Evolutionary conservation across 202 grass and related monocot species (phyloP).

Genomic region (Alloteropsis angusta): DNA sequence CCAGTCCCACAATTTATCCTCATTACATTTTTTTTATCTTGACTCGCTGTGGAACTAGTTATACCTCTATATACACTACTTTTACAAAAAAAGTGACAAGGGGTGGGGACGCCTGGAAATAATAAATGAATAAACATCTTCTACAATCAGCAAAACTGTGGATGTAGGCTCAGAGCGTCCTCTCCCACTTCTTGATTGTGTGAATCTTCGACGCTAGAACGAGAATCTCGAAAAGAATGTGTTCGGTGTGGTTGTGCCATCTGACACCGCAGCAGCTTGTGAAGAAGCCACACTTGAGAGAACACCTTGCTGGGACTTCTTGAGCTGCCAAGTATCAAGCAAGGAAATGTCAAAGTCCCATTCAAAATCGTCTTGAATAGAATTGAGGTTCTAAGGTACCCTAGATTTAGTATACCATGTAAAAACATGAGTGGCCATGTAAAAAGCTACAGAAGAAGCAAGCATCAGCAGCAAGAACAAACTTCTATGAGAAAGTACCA

Average conservation of each 20-base stretch:
- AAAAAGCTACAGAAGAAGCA: not conserved
- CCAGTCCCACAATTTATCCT: not conserved
- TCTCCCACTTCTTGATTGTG: conserved; percentile 22
- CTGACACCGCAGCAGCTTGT: conserved; percentile 42
- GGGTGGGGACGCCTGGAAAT: conserved; percentile 5
- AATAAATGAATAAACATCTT: conserved; percentile 29
- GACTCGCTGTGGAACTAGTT: not conserved
- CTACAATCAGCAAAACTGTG: conserved; percentile 16
- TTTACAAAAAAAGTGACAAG: conserved; percentile 7
- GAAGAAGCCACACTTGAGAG: conserved; percentile 46
- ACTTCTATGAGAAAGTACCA: not conserved
- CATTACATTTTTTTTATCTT: not conserved
- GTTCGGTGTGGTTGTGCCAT: conserved; percentile 37
- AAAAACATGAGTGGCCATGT: not conserved
- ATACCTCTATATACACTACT: conserved; percentile 32
- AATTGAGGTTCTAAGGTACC: not conserved
- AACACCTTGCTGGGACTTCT: conserved; percentile 81
- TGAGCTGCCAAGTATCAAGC: conserved; percentile 45
- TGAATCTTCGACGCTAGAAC: conserved; percentile 43
- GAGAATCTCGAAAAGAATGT: conserved; percentile 79
- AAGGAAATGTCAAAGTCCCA: not conserved
- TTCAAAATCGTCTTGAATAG: not conserved
- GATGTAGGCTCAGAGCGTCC: not conserved
- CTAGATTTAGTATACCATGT: not conserved
- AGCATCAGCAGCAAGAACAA: not conserved